These are phyloP conservation scores for Cucurbita ficifolia DNA, from an alignment of 306 rosid species.

Conservation along the genomic window DNA sequence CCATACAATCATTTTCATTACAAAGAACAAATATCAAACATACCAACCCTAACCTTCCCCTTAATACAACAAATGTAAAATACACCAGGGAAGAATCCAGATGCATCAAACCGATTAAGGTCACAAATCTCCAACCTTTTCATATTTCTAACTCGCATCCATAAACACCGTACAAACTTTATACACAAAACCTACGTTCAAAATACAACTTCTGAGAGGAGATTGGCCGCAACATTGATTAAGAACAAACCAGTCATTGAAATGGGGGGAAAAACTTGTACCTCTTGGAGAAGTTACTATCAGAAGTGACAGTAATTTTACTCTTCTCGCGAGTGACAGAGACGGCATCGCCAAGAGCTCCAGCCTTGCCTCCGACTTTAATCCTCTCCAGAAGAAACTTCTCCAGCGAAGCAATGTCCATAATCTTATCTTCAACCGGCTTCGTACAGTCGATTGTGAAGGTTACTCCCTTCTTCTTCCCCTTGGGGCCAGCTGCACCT, in stretches of 20 bases:
- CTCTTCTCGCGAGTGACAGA: constrained; percentile 53
- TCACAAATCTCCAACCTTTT: background rate
- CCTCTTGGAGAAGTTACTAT: constrained; percentile 67
- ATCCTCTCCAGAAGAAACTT: constrained; percentile 49
- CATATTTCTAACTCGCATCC: background rate
- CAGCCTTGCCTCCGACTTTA: constrained; percentile 53
- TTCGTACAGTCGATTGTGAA: constrained; percentile 38
- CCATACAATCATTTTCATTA: too few species aligned
- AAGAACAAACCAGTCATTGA: background rate
- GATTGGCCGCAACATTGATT: background rate
- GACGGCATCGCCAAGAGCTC: constrained; percentile 75
- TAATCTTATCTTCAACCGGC: constrained; percentile 49
- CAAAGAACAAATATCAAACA: background rate
- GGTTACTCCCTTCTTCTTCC: constrained; percentile 36
- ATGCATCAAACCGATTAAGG: background rate
- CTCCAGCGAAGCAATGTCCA: constrained; percentile 47
- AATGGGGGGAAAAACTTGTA: background rate
- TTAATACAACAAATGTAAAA: background rate
- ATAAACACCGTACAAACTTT: background rate
- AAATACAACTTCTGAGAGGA: background rate
- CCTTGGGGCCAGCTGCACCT: constrained; percentile 25
- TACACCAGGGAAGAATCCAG: background rate
- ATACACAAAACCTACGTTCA: background rate
- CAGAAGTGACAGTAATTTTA: constrained; percentile 66
- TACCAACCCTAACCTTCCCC: background rate